Base-by-base conservation (phyloP, 2,329 filamentous ascomycete species). In the Truncatella angustata region DNA sequence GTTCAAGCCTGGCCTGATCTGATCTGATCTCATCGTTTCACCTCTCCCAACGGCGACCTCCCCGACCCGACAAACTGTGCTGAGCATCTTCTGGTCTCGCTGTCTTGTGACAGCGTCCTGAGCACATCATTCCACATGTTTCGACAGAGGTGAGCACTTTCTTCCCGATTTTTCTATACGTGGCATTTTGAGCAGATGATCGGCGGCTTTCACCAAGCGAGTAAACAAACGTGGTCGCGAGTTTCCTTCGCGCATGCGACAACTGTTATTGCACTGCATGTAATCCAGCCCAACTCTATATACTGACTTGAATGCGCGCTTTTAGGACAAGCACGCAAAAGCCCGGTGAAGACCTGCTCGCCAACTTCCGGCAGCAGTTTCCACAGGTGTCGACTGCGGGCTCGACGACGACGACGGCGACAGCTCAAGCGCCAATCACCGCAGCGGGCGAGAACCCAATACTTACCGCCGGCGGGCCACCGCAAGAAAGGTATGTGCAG, bases 341-440 rank as follows among this genome's bases (percentile, higher is more conserved):
- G 76, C 91, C 91, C 51, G 86, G 84, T 69, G 88, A 92, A 66
- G 90, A 92, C 63, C 80, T 96, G 66, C 85, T 94, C 68, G 85
- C 85, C 71, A 86, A 84, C 69, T 96, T 96, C 74, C 89, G 89
- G 69, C 84, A 90, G 64, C 86, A 84, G 60, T 96, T 96, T 65
- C 88, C 90, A 43, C 84, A 92, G 62, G 76, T 95, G 56, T 75
- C 80, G 52, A 74, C 80, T 49, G 76, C 79, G 53, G 75, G 75
- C 52, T 51, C 61, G 44, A 63, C 72, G 60, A 68, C 78, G 49
- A 66, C 73, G 53, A 63, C 77, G 50, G 70, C 78, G 62, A 63
- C 74, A 60, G 62, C 68, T 60, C 69, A 64, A 54, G n/a, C n/a
- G n/a, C n/a, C n/a, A n/a, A 67, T 60, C 34, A 60, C 69, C 24